Evolutionary conservation across 1,139 yeast species (phyloP).

Genomic region (Hanseniaspora gamundiae): DNA sequence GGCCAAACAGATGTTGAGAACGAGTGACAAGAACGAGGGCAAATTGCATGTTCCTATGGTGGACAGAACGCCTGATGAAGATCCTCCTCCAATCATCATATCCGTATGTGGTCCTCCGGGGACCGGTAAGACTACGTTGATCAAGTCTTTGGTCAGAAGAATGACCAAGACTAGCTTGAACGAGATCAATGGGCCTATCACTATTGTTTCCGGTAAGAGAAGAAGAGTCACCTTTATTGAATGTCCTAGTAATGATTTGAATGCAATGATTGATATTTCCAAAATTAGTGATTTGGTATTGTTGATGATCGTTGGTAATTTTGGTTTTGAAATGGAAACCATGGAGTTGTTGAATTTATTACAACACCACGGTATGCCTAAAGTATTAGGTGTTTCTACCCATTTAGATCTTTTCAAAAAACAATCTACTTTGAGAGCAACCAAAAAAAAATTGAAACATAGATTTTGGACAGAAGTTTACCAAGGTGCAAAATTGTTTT

Average conservation of each 20-base stretch:
- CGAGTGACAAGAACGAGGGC: constrained; percentile 77
- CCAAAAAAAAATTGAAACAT: constrained; percentile 84
- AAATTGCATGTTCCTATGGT: constrained; percentile 95
- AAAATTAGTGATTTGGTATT: constrained; percentile 89
- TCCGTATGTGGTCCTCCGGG: constrained; percentile 99
- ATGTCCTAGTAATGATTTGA: constrained; percentile 74
- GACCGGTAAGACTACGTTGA: constrained; percentile 90
- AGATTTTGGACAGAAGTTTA: constrained; percentile 99
- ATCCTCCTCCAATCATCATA: constrained; percentile 91
- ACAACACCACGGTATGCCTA: constrained; percentile 98
- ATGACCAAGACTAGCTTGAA: constrained; percentile 77
- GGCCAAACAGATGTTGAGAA: constrained; percentile 71
- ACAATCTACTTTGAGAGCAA: constrained; percentile 77
- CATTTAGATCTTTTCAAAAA: constrained; percentile 90
- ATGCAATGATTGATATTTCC: constrained; percentile 93
- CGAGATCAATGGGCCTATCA: constrained; percentile 91
- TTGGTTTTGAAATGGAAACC: constrained; percentile 98
- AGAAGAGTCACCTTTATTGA: constrained; percentile 89
- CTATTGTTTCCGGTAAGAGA: constrained; percentile 94
- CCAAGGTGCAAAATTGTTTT: constrained; percentile 93
- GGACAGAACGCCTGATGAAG: constrained; percentile 93
- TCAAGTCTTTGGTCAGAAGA: constrained; percentile 78
- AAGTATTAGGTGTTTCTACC: constrained; percentile 90
- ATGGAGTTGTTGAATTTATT: constrained; percentile 96
- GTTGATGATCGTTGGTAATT: constrained; percentile 87